Evolutionary conservation across 2,329 filamentous ascomycete genomes (phyloP).

Genomic region (Colletotrichum coccodes): DNA sequence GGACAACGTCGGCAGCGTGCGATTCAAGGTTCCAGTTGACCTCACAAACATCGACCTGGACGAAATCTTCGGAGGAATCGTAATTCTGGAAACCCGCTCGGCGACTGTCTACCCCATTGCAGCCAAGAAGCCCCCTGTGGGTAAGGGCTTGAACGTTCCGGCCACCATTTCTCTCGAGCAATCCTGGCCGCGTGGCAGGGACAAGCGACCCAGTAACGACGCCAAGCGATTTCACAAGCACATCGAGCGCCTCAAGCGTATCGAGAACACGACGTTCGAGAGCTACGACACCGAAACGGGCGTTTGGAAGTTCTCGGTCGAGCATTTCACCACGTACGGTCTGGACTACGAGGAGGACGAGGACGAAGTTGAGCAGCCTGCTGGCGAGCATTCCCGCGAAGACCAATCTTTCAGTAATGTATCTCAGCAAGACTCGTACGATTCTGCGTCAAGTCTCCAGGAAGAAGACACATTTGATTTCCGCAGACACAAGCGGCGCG

Average conservation of each 20-base stretch:
- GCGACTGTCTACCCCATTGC: slow-evolving; percentile 88
- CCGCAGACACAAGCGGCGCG: slow-evolving; percentile 52
- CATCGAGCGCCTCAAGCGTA: slow-evolving; percentile 80
- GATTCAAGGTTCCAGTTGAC: slow-evolving; percentile 85
- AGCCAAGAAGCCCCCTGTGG: slow-evolving; percentile 82
- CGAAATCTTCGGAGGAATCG: slow-evolving; percentile 80
- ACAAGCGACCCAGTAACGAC: slow-evolving; percentile 63
- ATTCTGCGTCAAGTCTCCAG: slow-evolving; percentile 46
- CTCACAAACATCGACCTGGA: slow-evolving; percentile 83
- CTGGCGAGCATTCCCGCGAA: neutral
- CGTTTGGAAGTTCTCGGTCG: slow-evolving; percentile 91
- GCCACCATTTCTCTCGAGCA: slow-evolving; percentile 90
- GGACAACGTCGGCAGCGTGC: slow-evolving; percentile 81
- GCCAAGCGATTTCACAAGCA: slow-evolving; percentile 82
- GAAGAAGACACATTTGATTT: slow-evolving; percentile 70
- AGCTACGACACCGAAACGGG: slow-evolving; percentile 83
- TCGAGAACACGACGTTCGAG: slow-evolving; percentile 84
- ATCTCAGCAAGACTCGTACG: slow-evolving; percentile 38
- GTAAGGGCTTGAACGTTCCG: slow-evolving; percentile 92
- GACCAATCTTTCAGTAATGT: neutral
- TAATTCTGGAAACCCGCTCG: slow-evolving; percentile 79
- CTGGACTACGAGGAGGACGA: slow-evolving; percentile 84
- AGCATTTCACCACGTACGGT: slow-evolving; percentile 96
- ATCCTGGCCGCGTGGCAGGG: slow-evolving; percentile 83
- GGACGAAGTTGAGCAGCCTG: slow-evolving; percentile 55